phyloP scores from a whole-genome alignment of 805 yeast genomes.

The Hanseniaspora lachancei region DNA sequence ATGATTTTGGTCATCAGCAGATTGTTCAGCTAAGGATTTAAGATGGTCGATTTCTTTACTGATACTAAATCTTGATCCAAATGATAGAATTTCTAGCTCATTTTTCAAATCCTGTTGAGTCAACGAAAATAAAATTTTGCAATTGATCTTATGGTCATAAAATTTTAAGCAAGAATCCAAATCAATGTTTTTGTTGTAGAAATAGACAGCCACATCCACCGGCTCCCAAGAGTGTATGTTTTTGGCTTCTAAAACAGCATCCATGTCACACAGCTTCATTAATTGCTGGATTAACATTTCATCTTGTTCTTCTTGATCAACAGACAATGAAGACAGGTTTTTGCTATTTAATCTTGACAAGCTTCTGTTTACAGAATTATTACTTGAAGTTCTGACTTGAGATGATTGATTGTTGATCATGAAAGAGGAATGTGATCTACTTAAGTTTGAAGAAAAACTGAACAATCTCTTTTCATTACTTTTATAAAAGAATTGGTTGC shows the following conservation, averaged over 20 bases:
- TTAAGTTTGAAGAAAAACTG: background rate
- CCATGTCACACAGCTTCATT: conserved; percentile 4
- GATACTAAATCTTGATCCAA: conserved; percentile 90
- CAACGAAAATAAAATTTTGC: conserved; percentile 69
- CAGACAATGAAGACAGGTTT: background rate
- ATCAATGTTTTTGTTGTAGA: conserved; percentile 62
- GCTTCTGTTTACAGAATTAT: background rate
- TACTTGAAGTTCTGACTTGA: background rate
- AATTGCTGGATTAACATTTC: conserved; percentile 6
- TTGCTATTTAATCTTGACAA: background rate
- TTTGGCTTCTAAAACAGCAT: conserved; percentile 34
- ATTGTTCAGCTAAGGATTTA: conserved; percentile 18
- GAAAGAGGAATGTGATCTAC: background rate
- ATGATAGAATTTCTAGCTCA: conserved; percentile 80
- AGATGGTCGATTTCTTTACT: conserved; percentile 75
- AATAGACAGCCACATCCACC: conserved; percentile 68
- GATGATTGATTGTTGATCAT: background rate
- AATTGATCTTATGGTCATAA: conserved; percentile 77
- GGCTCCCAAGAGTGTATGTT: conserved; percentile 64
- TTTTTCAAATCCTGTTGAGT: conserved; percentile 68
- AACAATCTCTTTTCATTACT: background rate
- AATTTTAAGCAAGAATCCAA: conserved; percentile 63
- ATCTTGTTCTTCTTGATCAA: conserved; percentile 10
- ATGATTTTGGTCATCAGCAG: background rate
- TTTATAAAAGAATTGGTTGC: background rate